Evolutionary conservation across 495 filamentous ascomycete genomes (phyloP), one percentile per base, ranked within the genome.

Genomic region (Xylaria longipes): DNA sequence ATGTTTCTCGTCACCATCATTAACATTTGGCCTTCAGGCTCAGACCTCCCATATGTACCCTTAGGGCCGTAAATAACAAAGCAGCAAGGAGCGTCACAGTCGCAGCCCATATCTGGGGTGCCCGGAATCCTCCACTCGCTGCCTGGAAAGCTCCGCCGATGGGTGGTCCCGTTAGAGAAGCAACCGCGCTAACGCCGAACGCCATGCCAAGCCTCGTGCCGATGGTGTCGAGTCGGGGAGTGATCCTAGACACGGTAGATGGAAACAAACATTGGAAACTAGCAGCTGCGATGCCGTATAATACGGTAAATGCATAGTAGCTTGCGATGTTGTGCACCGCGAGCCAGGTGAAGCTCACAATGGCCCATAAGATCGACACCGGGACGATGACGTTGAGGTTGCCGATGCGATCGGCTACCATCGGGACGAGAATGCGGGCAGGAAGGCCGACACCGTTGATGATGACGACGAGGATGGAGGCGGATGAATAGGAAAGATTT

Each of bases 121-220:
- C 86, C 50, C 84, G 73, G 82, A 89, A 93, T 12, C 80, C 88
- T 33, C 82, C 79, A 46, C 80, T 81, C 14, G 74, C 74, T 4
- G 75, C 74, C 74, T 86, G 76, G 9, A 92, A 82, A 4, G 85
- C 87, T 1, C 91, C 92, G 1, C 88, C 91, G 66, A 94, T 87
- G 0, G 92, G 90, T 5, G 90, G 85, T 1, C 91, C 91, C 17
- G 89, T 91, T 31, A 93, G 77, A 9, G 85, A 84, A 2, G 91
- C 91, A 48, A 93, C 82, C 8, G 85, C 87, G 7, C 90, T 84
- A 65, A 93, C 86, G 29, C 83, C 87, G 50, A 93, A 89, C 15
- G 89, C 86, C 90, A 93, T 92, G 0, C 91, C 92, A 80, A 92
- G 87, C 20, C 90, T 82, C 52, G 88, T 87, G 0, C 92, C 90